Evolutionary conservation across 2,329 filamentous ascomycete species (phyloP), one percentile per base, ranked within the genome.

Genomic region (Beauveria scarabaeidicola): DNA sequence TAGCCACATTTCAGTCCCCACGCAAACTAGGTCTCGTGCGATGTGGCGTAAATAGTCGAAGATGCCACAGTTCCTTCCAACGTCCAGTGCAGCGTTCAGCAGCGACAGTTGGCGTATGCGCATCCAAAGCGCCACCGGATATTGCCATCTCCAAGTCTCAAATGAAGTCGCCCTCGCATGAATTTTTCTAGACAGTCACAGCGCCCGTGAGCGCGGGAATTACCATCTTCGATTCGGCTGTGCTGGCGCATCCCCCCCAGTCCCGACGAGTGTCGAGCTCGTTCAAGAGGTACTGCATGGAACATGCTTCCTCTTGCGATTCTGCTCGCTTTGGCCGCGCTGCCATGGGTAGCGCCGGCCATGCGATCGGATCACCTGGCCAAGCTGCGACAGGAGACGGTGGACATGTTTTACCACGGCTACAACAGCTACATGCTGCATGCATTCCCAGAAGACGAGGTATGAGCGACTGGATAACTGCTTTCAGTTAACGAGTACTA

Each of bases 371-470:
- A 76, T 61, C 78, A 76, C 66, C 75, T 86, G 61, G 76, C 78
- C 52, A 75, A 80, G 66, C 72, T 87, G 67, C 79, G 84, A 57
- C 78, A 77, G 64, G 80, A 85, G 61, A 85, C 84, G 11, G 81
- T 85, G 61, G 81, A 90, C 66, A 91, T 97, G 81, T 97, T 97
- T 78, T 96, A 96, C 73, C 94, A 99, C 78, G 94, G 94, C 62
- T 97, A 87, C 77, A 86, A 92, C 75, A 96, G 93, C 73, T 99
- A 99, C 77, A 94, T 97, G 86, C 76, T 83, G 64, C 81, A 96
- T 73, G 94, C 92, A 61, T 99, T 97, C 69, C 94, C 94, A 13
- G 94, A 97, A 73, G 94, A 99, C 69, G 94, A 94, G 82, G 84
- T 86, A 62, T 41, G 67, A 11, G 40, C 27, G n/a, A 44, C 21